These are phyloP conservation scores for Syzygium grande DNA, from an alignment of 345 rosid species.

Conservation along the genomic window DNA sequence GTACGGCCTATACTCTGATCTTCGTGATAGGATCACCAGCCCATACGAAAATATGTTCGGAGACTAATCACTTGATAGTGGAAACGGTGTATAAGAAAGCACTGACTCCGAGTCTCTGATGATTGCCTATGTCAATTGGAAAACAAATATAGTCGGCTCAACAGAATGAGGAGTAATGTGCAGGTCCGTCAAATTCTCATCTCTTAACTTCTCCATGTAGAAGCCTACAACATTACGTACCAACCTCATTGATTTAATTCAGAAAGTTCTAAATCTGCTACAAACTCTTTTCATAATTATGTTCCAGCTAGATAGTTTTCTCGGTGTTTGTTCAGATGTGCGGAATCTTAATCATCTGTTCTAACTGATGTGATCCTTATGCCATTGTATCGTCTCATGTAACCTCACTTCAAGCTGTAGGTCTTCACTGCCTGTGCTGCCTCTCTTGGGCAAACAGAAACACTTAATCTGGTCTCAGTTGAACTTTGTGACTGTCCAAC, in stretches of 20 bases:
- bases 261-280: not conserved
- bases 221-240: not conserved
- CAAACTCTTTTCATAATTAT: not conserved
- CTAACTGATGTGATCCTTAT: not conserved
- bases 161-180: not conserved
- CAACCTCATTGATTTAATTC: not conserved
- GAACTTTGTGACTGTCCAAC: not conserved
- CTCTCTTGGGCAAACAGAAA: not conserved
- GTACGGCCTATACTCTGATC: conserved; percentile 37
- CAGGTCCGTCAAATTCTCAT: not conserved
- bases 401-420: not conserved
- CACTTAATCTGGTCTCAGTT: not conserved
- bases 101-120: not conserved
- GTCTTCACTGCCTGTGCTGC: not conserved
- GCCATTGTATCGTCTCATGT: not conserved
- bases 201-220: not conserved
- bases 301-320: not conserved
- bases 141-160: not conserved
- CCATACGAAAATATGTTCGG: not conserved
- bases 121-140: not conserved
- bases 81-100: not conserved
- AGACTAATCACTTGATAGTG: not conserved
- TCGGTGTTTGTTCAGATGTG: not conserved
- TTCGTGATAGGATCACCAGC: conserved; percentile 13
- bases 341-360: not conserved